Conservation (phyloP, 1,284 basidiomycete genomes). For the Boletus semigastroideus region DNA sequence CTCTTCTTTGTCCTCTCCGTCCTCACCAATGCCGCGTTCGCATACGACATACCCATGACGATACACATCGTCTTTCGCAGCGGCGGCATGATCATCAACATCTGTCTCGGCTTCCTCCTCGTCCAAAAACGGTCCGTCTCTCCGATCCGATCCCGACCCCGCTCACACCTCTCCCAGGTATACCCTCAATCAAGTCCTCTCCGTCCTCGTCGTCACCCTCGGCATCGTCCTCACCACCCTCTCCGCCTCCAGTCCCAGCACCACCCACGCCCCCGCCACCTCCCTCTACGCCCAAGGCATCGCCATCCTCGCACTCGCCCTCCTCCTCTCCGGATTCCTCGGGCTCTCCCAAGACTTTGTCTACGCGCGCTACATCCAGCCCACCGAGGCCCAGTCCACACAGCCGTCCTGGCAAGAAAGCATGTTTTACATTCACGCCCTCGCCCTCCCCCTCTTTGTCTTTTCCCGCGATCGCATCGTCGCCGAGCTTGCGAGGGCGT, state of each 20-base stretch:
- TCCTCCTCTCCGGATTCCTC: slow-evolving; percentile 80
- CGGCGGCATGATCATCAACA: slow-evolving; percentile 82
- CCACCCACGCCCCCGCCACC: slow-evolving; percentile 19
- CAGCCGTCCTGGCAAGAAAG: slow-evolving; percentile 78
- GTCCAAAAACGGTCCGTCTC: slow-evolving; percentile 41
- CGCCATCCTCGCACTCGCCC: slow-evolving; percentile 68
- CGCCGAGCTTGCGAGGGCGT: slow-evolving; percentile 48
- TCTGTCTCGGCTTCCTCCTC: slow-evolving; percentile 71
- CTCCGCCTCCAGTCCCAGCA: slow-evolving; percentile 52
- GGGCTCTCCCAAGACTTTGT: slow-evolving; percentile 88
- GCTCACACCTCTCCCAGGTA: slow-evolving; percentile 48
- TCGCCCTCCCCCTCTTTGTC: slow-evolving; percentile 72
- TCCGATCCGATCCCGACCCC: not conserved
- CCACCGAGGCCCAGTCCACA: slow-evolving; percentile 16
- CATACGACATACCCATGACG: slow-evolving; percentile 82
- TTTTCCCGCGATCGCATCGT: slow-evolving; percentile 54
- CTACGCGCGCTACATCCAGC: slow-evolving; percentile 60
- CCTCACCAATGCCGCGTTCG: slow-evolving; percentile 91
- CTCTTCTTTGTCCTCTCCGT: slow-evolving; percentile 82
- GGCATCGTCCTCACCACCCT: slow-evolving; percentile 87
- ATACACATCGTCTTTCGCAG: slow-evolving; percentile 95
- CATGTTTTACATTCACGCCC: slow-evolving; percentile 86
- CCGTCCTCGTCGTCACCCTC: slow-evolving; percentile 77
- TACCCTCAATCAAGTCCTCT: slow-evolving; percentile 61
- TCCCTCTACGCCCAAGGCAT: slow-evolving; percentile 72